Evolutionary conservation across 2,329 filamentous ascomycete species (phyloP).

Genomic region (Aspergillus sp.): DNA sequence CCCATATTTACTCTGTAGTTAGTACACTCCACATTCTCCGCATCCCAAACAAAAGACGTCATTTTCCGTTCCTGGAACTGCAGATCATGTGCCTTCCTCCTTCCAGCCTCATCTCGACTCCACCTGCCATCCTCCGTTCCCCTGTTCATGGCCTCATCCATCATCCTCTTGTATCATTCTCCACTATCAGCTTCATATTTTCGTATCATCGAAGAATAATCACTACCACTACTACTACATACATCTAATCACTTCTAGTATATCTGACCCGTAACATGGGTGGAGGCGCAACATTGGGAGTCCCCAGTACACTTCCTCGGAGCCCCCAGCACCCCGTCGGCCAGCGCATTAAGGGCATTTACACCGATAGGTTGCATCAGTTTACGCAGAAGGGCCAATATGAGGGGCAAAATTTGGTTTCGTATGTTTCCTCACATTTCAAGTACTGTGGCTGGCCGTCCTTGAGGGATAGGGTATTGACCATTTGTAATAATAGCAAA

Average conservation of each 20-base stretch:
- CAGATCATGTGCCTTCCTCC: neutral
- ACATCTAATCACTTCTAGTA: neutral
- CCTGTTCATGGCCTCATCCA: neutral
- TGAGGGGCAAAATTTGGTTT: constrained; percentile 62
- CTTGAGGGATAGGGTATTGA: too few species aligned
- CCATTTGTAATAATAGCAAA: constrained; percentile 44
- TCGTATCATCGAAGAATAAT: neutral
- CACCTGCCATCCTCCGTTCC: neutral
- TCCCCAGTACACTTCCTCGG: constrained; percentile 41
- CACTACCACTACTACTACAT: neutral
- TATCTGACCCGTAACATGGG: constrained; percentile 6
- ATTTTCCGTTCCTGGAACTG: neutral
- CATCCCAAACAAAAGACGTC: too few species aligned
- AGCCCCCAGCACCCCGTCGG: constrained; percentile 51
- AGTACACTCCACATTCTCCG: too few species aligned
- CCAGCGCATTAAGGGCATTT: constrained; percentile 76
- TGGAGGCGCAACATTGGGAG: constrained; percentile 21
- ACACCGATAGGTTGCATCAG: constrained; percentile 70
- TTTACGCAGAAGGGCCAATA: constrained; percentile 78
- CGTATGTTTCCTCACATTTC: constrained; percentile 42
- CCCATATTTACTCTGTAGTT: too few species aligned
- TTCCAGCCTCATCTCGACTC: neutral
- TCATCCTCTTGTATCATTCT: neutral
- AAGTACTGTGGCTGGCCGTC: neutral
- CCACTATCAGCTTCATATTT: neutral